Evolutionary conservation across 805 yeast species (phyloP).

Genomic region (Saccharomycopsis babjevae): DNA sequence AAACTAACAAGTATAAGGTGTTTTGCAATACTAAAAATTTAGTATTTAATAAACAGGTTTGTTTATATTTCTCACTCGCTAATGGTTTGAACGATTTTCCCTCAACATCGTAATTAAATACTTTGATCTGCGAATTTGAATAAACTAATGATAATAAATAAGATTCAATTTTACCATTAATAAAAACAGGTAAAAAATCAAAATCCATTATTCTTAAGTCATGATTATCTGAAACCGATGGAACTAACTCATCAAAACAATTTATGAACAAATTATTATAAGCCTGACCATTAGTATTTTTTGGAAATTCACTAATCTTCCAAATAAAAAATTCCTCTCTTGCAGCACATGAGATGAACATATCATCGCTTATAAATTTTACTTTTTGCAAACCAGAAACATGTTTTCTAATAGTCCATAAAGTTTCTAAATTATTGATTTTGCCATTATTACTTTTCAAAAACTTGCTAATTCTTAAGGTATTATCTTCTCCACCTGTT

Average conservation of each 20-base stretch:
- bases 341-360: slow-evolving; percentile 53
- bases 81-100: slow-evolving; percentile 34
- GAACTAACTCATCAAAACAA: slow-evolving; percentile 43
- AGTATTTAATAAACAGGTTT: slow-evolving; percentile 68
- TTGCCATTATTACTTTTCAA: slow-evolving; percentile 20
- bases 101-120: slow-evolving; percentile 43
- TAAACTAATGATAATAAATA: slow-evolving; percentile 60
- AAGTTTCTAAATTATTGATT: slow-evolving; percentile 35
- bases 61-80: slow-evolving; percentile 44
- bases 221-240: slow-evolving; percentile 45
- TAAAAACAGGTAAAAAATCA: slow-evolving; percentile 35
- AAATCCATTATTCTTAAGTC: slow-evolving; percentile 90
- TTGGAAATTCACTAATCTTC: slow-evolving; percentile 34
- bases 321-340: slow-evolving; percentile 84
- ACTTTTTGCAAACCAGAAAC: slow-evolving; percentile 81
- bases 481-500: slow-evolving; percentile 86
- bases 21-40: slow-evolving; percentile 30
- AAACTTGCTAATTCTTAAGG: slow-evolving; percentile 47
- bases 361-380: slow-evolving; percentile 42
- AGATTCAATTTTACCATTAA: slow-evolving; percentile 27
- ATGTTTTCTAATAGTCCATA: slow-evolving; percentile 67
- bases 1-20: slow-evolving; percentile 34
- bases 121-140: slow-evolving; percentile 69
- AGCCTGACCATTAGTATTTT: not conserved
- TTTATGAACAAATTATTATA: slow-evolving; percentile 30